A percentile compares a stretch with the other conserved stretches of the same genome.
These are phyloP conservation scores for Russula compacta DNA, from an alignment of 768 basidiomycete species.

Conservation along the genomic window DNA sequence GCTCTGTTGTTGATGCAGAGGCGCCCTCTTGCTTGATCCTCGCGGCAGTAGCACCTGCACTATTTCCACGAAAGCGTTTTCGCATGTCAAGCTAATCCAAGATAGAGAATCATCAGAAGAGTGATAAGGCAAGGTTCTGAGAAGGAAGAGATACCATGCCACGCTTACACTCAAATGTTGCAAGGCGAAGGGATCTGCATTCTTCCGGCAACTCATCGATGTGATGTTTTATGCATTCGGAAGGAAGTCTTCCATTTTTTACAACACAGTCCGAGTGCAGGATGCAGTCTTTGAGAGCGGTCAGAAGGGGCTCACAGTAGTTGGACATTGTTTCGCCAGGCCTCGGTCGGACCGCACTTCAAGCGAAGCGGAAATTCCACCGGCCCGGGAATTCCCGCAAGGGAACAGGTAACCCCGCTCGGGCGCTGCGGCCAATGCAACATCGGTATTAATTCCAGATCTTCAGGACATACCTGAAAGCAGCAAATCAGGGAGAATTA, in stretches of 20 bases:
- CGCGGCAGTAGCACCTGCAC: constrained; percentile 36
- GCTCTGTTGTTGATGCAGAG: constrained; percentile 2
- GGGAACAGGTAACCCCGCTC: no score
- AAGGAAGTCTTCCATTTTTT: constrained; percentile 69
- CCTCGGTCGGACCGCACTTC: not conserved
- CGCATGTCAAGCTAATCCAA: constrained; percentile 71
- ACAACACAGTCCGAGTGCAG: constrained; percentile 82
- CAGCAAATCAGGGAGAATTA: no score
- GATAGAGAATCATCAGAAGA: not conserved
- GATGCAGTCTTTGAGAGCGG: constrained; percentile 75
- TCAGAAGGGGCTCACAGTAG: constrained; percentile 68
- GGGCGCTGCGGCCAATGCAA: no score
- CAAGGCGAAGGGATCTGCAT: constrained; percentile 70
- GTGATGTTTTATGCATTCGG: constrained; percentile 75
- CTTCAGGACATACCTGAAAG: no score
- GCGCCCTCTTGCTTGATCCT: not conserved
- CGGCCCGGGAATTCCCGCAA: no score
- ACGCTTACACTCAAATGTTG: constrained; percentile 85
- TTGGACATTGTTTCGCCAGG: constrained; percentile 48
- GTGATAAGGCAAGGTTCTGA: not conserved
- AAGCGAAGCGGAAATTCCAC: no score
- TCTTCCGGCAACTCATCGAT: constrained; percentile 67
- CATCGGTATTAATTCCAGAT: no score
- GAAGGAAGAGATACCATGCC: constrained; percentile 54
- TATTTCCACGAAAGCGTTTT: constrained; percentile 72